Conservation (phyloP, 1,139 yeast species). For the Yamadazyma mexicana region DNA sequence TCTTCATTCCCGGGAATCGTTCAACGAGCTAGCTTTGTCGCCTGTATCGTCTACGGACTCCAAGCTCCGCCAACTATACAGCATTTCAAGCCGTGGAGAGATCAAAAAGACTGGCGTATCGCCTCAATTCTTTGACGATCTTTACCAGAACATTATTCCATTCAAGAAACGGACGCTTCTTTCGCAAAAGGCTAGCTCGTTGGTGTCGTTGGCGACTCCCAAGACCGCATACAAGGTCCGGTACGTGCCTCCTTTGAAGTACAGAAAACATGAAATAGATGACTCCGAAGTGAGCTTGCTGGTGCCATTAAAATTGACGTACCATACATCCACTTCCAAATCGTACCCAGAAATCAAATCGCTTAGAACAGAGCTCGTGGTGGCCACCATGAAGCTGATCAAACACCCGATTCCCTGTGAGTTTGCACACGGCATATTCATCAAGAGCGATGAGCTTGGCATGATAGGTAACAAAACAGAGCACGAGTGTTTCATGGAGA, state of each 20-base stretch:
- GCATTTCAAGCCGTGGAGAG: conserved; percentile 15
- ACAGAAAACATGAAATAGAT: conserved; percentile 16
- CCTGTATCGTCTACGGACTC: conserved; percentile 19
- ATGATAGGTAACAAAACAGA: conserved; percentile 23
- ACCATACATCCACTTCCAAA: conserved; percentile 16
- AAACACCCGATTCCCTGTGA: conserved; percentile 43
- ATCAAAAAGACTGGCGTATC: conserved; percentile 15
- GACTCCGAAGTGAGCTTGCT: conserved; percentile 21
- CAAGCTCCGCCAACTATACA: conserved; percentile 38
- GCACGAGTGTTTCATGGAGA: conserved; percentile 31
- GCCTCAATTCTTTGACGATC: conserved; percentile 18
- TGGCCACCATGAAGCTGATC: conserved; percentile 35
- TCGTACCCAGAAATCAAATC: conserved; percentile 30
- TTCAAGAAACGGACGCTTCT: conserved; percentile 39
- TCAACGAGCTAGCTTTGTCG: conserved; percentile 12
- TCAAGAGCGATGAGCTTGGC: conserved; percentile 24
- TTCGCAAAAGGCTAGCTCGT: conserved; percentile 29
- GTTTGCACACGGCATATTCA: conserved; percentile 42
- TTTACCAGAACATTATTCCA: conserved; percentile 35
- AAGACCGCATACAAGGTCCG: conserved; percentile 27
- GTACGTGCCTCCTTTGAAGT: conserved; percentile 37
- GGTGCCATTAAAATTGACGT: conserved; percentile 39
- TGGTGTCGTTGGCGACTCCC: conserved; percentile 39
- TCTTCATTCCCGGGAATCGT: conserved; percentile 11
- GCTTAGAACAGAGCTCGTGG: conserved; percentile 35